A percentile compares a stretch with the other conserved stretches of the same genome.
Evolutionary conservation across 495 filamentous ascomycete species (phyloP).

Genomic region (Podospora pseudoanserina): DNA sequence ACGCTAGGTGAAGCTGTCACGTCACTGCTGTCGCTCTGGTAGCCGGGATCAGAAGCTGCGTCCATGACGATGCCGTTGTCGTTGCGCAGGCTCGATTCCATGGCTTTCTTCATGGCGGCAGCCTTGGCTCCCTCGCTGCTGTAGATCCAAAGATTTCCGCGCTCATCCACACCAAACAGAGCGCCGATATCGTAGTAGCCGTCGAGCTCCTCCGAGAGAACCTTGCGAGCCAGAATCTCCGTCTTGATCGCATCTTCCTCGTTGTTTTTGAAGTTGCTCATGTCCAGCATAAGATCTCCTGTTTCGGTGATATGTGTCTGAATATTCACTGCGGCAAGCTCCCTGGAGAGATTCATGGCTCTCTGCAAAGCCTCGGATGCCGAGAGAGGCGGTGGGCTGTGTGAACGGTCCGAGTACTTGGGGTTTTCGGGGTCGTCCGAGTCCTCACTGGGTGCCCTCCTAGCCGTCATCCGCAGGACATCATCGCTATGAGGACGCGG

Average conservation of each 20-base stretch:
- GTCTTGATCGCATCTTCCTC: conserved; percentile 89
- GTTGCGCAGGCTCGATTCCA: conserved; percentile 44
- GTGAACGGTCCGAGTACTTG: conserved; percentile 51
- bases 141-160: conserved; percentile 98
- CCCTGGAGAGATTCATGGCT: conserved; percentile 80
- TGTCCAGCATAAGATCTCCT: conserved; percentile 97
- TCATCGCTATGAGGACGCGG: conserved; percentile 46
- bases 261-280: conserved; percentile 92
- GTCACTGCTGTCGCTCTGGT: conserved; percentile 71
- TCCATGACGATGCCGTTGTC: conserved; percentile 57
- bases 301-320: conserved; percentile 84
- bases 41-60: conserved; percentile 86
- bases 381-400: conserved; percentile 74
- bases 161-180: conserved; percentile 89
- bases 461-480: conserved; percentile 34
- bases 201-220: conserved; percentile 90
- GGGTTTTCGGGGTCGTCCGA: conserved; percentile 38
- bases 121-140: conserved; percentile 95
- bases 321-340: conserved; percentile 85
- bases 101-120: conserved; percentile 50
- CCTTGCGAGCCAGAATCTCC: conserved; percentile 89
- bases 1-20: conserved; percentile 36
- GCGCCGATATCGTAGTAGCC: conserved; percentile 95
- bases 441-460: conserved; percentile 44
- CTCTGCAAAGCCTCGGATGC: conserved; percentile 73